Evolutionary conservation across 2,329 filamentous ascomycete genomes (phyloP), one percentile per base, ranked within the genome.

Genomic region (Stachybotrys chlorohalonatus): DNA sequence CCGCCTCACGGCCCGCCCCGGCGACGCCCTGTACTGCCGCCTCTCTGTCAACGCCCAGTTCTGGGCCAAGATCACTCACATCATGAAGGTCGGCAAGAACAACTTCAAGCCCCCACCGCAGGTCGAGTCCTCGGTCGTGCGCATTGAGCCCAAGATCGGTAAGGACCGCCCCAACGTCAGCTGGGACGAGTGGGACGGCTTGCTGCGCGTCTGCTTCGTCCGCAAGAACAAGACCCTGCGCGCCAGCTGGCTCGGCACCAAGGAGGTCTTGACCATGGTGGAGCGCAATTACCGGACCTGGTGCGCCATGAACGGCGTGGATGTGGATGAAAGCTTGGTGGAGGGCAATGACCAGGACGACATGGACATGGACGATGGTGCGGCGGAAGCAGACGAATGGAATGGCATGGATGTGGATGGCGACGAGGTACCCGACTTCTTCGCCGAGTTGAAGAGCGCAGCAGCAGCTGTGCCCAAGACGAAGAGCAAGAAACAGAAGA

Each of bases 81-180:
- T 95, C 62, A 90, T 95, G 86, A 96, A 96, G 74, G 93, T 97
- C 49, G 91, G 92, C 60, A 89, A 87, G 73, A 94, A 95, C 73
- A 97, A 97, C 75, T 99, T 97, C 80, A 90, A 90, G 58, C 94
- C 94, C 0, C 93, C 94, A 1, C 94, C 94, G 8, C 83, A 90
- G 65, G 94, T 99, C 55, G 94, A 99, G 72, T 90, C 85, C 7
- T 92, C 87, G 55, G 92, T 96, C 7, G 91, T 96, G 51, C 82
- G 92, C 57, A 87, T 96, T 61, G 89, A 93, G 66, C 91, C 91
- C 24, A 95, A 96, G 75, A 80, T 82, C 45, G 91, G 91, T 11
- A 76, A 73, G 51, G 82, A 85, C 60, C 77, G 90, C 45, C 93
- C 93, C 53, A 86, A 90, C 62, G 92, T 97, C 59, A 89, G 85